A percentile compares a stretch with the other conserved stretches of the same genome.
Evolutionary conservation across 2,329 filamentous ascomycete genomes (phyloP).

Genomic region (Colletotrichum salicis): DNA sequence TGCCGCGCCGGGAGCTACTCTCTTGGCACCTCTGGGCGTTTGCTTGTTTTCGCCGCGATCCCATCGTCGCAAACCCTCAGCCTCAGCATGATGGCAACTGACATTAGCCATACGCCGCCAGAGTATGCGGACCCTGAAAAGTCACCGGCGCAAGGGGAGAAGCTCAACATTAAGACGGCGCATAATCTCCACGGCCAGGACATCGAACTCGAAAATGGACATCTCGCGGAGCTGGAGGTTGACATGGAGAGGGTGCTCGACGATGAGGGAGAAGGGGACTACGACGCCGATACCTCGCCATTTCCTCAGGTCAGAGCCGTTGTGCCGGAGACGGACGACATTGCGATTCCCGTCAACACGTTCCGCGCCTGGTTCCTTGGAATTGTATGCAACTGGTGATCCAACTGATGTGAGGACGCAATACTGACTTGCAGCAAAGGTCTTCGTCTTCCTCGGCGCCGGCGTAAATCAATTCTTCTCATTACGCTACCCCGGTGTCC

Average conservation of each 20-base stretch:
- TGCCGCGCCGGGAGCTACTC: conserved; percentile 33
- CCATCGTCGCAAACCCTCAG: not conserved
- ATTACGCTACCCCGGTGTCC: conserved; percentile 52
- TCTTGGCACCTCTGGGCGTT: conserved; percentile 23
- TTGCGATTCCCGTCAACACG: conserved; percentile 44
- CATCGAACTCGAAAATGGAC: conserved; percentile 29
- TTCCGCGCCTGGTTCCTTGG: conserved; percentile 57
- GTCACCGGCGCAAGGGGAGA: not conserved
- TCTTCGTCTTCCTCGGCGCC: conserved; percentile 41
- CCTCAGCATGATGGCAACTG: conserved; percentile 11
- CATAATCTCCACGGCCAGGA: conserved; percentile 18
- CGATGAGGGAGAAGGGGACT: conserved; percentile 19
- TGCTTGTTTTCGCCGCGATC: not conserved
- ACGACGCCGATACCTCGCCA: conserved; percentile 42
- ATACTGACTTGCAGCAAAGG: conserved; percentile 1
- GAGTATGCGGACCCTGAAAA: conserved; percentile 15
- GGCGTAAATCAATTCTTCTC: conserved; percentile 52
- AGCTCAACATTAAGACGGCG: conserved; percentile 16
- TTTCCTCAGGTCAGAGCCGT: conserved; percentile 51
- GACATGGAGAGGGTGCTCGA: conserved; percentile 23
- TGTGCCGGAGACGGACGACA: conserved; percentile 51
- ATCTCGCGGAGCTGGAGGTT: conserved; percentile 29
- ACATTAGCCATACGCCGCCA: conserved; percentile 24
- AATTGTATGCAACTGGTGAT: conserved; percentile 49
- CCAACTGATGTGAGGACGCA: not conserved